These are phyloP conservation scores for Colletotrichum abscissum DNA, from an alignment of 2,329 filamentous ascomycete genomes.

Conservation along the genomic window DNA sequence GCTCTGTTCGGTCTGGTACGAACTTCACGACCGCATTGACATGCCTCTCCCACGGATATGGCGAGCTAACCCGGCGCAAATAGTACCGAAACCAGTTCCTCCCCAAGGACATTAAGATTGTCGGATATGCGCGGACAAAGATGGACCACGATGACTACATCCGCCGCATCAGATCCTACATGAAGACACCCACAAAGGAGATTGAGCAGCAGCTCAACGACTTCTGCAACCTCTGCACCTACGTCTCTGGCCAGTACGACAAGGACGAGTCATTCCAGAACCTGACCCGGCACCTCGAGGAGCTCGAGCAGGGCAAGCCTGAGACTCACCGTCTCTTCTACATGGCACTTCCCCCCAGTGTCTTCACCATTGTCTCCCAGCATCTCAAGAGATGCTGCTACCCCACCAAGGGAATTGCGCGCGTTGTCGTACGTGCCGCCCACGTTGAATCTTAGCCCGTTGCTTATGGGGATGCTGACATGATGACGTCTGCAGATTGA, in stretches of 20 bases:
- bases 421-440: conserved; percentile 81
- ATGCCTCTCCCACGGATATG: not conserved
- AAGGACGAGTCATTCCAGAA: conserved; percentile 92
- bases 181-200: conserved; percentile 98
- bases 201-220: conserved; percentile 94
- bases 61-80: conserved; percentile 23
- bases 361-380: conserved; percentile 97
- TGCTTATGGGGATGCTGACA: conserved; percentile 7
- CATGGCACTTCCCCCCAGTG: conserved; percentile 97
- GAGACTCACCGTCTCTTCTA: conserved; percentile 97
- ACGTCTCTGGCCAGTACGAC: conserved; percentile 97
- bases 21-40: conserved; percentile 41
- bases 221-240: conserved; percentile 89
- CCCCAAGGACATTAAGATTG: conserved; percentile 93
- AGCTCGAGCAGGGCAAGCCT: conserved; percentile 83
- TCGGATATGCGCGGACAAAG: conserved; percentile 99
- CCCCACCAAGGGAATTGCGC: conserved; percentile 87
- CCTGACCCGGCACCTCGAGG: conserved; percentile 86
- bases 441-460: not conserved
- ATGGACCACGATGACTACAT: conserved; percentile 98
- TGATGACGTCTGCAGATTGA: conserved; percentile 74
- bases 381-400: conserved; percentile 98
- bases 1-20: conserved; percentile 96
- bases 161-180: conserved; percentile 94
- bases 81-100: conserved; percentile 99